Evolutionary conservation across 768 basidiomycete genomes (phyloP), one percentile per base, ranked within the genome.

Genomic region (Naematelia encephala): DNA sequence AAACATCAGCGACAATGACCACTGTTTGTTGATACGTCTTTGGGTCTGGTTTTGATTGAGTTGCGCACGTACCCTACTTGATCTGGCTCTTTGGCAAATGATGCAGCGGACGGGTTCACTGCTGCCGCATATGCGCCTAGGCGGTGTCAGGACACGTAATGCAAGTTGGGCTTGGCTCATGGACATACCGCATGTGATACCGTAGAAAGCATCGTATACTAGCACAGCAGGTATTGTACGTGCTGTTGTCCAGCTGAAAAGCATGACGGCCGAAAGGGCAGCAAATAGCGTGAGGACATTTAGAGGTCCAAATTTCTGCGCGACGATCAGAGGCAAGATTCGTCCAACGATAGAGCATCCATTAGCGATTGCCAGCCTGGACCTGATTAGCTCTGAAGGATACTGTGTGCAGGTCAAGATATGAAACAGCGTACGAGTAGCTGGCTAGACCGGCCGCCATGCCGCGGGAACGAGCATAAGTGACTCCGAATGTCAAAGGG

Each of bases 261-360:
- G 87, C 45, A 86, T 67, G 26, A 84, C 73, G 0, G 82, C 86
- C 0, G 85, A 83, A 0, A 82, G 42, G 16, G 81, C 56, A 0
- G 84, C 85, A 29, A 85, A 84, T 0, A 87, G 86, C 11, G 82
- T 82, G 81, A 89, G 85, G 27, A 87, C 78, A 61, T 86, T 90
- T 63, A 89, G 79, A 0, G 83, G 73, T 14, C 89, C 89, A 42
- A 63, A 51, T 10, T 52, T 47, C 59, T 76, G 76, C 14, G 71
- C 73, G 14, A 70, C 56, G 19, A 76, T 34, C 16, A 75, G 68
- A 16, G 71, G 67, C 8, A 56, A 34, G 25, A 78, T 54, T 2
- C 77, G 74, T 8, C 77, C 77, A 34, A 75, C 29, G 27, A 62
- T 47, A 14, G 74, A 73, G 22, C 57, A 56, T 21, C 64, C 74